These are phyloP conservation scores for Stellera chamaejasme DNA, from an alignment of 345 rosid genomes.

Conservation along the genomic window DNA sequence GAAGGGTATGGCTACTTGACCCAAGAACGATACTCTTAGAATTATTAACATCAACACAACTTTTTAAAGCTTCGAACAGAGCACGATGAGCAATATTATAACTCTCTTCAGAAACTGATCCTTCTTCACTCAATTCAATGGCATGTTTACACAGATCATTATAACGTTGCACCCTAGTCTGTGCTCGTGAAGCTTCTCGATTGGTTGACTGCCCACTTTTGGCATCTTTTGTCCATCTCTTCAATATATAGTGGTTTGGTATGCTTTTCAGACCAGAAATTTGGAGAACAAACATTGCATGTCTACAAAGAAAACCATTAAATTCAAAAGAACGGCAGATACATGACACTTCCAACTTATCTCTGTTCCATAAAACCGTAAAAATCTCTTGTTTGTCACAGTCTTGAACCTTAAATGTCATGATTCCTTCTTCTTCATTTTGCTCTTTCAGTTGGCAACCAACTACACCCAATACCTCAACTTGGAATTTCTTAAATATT, in stretches of 20 bases:
- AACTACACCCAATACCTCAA: slow-evolving; percentile 60
- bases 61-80: slow-evolving; percentile 37
- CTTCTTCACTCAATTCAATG: slow-evolving; percentile 38
- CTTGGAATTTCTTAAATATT: slow-evolving; percentile 56
- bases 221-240: slow-evolving; percentile 69
- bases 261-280: slow-evolving; percentile 50
- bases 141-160: slow-evolving; percentile 44
- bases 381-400: slow-evolving; percentile 46
- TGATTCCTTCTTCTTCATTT: slow-evolving; percentile 33
- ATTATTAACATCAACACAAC: slow-evolving; percentile 47
- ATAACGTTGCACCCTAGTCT: slow-evolving; percentile 45
- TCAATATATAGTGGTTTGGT: slow-evolving; percentile 47
- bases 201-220: slow-evolving; percentile 24
- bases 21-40: slow-evolving; percentile 26
- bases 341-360: slow-evolving; percentile 42
- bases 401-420: slow-evolving; percentile 54
- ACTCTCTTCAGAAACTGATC: slow-evolving; percentile 36
- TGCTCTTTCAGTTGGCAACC: slow-evolving; percentile 62
- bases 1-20: slow-evolving; percentile 25
- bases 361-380: slow-evolving; percentile 41
- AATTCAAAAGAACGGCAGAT: slow-evolving; percentile 49
- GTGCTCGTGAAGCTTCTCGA: slow-evolving; percentile 22
- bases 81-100: slow-evolving; percentile 34
- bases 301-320: slow-evolving; percentile 60
- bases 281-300: slow-evolving; percentile 63